phyloP scores from a whole-genome alignment of 495 filamentous ascomycete genomes.

The Aspergillus diversus region DNA sequence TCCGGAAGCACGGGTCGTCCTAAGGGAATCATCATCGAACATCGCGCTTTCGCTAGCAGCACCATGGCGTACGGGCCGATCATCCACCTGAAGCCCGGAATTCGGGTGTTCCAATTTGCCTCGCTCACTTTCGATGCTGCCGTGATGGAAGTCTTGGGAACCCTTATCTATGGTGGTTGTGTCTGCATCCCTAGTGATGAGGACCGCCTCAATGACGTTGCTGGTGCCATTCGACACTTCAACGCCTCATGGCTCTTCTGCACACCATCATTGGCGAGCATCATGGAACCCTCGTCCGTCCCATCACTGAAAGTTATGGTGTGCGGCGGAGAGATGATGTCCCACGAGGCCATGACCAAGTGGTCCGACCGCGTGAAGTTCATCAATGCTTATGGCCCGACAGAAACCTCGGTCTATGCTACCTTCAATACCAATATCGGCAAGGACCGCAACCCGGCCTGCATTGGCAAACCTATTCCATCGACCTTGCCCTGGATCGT shows the following conservation, averaged over 20 bases:
- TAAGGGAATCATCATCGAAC: constrained; percentile 55
- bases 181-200: constrained; percentile 65
- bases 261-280: constrained; percentile 57
- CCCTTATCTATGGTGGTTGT: constrained; percentile 59
- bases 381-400: constrained; percentile 64
- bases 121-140: constrained; percentile 59
- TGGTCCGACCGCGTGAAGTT: constrained; percentile 56
- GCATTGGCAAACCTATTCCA: constrained; percentile 48
- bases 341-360: constrained; percentile 52
- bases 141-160: constrained; percentile 53
- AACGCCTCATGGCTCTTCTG: constrained; percentile 55
- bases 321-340: constrained; percentile 52
- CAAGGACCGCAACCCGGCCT: constrained; percentile 38
- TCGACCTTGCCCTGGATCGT: constrained; percentile 57
- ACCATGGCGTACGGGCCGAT: constrained; percentile 44
- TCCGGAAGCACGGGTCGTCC: constrained; percentile 64
- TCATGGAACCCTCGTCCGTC: constrained; percentile 50
- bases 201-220: constrained; percentile 55
- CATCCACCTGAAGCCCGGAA: constrained; percentile 33
- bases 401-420: constrained; percentile 52
- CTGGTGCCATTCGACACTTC: constrained; percentile 51
- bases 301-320: constrained; percentile 49
- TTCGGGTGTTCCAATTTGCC: constrained; percentile 57
- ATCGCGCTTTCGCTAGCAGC: constrained; percentile 52
- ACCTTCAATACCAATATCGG: constrained; percentile 37